A percentile compares a stretch with the other conserved stretches of the same genome.
These are phyloP conservation scores for Pythium chondricola DNA, from an alignment of 352 stramenopile genomes.

Conservation along the genomic window DNA sequence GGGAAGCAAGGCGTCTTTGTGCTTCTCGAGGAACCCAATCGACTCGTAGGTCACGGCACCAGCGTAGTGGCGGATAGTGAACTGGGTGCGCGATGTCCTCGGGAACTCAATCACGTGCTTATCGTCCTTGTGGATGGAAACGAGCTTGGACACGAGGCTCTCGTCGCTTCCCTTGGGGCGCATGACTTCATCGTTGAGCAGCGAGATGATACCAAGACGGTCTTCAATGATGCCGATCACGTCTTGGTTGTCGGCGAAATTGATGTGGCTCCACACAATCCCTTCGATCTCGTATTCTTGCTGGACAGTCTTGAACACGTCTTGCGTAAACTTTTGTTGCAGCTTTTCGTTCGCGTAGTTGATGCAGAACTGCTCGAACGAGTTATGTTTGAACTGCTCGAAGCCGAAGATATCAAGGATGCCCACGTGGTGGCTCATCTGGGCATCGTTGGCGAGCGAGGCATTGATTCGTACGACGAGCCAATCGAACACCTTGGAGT, in stretches of 20 bases:
- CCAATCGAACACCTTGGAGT: constrained; percentile 96
- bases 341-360: constrained; percentile 92
- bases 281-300: constrained; percentile 85
- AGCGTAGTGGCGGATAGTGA: constrained; percentile 93
- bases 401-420: constrained; percentile 95
- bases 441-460: constrained; percentile 56
- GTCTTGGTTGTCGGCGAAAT: constrained; percentile 88
- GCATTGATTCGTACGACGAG: constrained; percentile 87
- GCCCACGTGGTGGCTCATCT: constrained; percentile 65
- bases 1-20: constrained; percentile 92
- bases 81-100: constrained; percentile 72
- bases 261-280: constrained; percentile 92
- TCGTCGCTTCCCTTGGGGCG: constrained; percentile 83
- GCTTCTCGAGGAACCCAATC: constrained; percentile 92
- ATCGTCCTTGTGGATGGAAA: constrained; percentile 73
- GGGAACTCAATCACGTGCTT: constrained; percentile 75
- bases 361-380: constrained; percentile 92
- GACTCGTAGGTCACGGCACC: constrained; percentile 90
- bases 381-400: constrained; percentile 92
- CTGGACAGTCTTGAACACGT: constrained; percentile 88
- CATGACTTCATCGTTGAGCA: constrained; percentile 89
- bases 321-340: constrained; percentile 89
- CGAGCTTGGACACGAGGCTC: constrained; percentile 70
- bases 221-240: constrained; percentile 86
- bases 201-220: constrained; percentile 81